Conservation (phyloP, 805 yeast genomes). For the Saturnispora dispora region DNA sequence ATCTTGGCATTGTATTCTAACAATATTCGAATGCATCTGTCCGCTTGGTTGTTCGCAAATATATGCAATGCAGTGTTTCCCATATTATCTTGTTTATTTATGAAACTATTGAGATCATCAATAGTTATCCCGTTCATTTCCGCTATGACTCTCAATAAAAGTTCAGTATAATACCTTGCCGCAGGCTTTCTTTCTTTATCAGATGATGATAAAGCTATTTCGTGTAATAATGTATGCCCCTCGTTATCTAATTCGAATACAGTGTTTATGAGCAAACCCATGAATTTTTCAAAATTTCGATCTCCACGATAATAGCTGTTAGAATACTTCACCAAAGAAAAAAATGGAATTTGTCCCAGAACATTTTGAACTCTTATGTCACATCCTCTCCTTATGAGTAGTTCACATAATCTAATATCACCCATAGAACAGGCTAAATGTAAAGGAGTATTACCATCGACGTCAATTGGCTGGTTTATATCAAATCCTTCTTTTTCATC, state of each 20-base stretch:
- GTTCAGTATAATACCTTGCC: slow-evolving; percentile 74
- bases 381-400: slow-evolving; percentile 70
- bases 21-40: slow-evolving; percentile 36
- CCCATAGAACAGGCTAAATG: slow-evolving; percentile 99
- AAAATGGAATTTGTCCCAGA: slow-evolving; percentile 79
- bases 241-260: slow-evolving; percentile 68
- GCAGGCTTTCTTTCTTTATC: slow-evolving; percentile 65
- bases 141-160: slow-evolving; percentile 62
- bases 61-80: slow-evolving; percentile 51
- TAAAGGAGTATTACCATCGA: slow-evolving; percentile 88
- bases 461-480: slow-evolving; percentile 76
- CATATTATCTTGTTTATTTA: slow-evolving; percentile 47
- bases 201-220: slow-evolving; percentile 63
- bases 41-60: slow-evolving; percentile 36
- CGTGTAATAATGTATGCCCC: slow-evolving; percentile 77
- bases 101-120: slow-evolving; percentile 49
- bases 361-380: slow-evolving; percentile 50
- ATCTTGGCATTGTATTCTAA: slow-evolving; percentile 44
- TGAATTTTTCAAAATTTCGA: slow-evolving; percentile 67
- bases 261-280: slow-evolving; percentile 68
- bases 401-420: slow-evolving; percentile 63
- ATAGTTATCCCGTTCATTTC: slow-evolving; percentile 43
- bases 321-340: slow-evolving; percentile 77
- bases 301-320: slow-evolving; percentile 61
- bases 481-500: slow-evolving; percentile 56